Base-by-base conservation (phyloP, 495 filamentous ascomycete species). In the Barbatosphaeria neglecta region DNA sequence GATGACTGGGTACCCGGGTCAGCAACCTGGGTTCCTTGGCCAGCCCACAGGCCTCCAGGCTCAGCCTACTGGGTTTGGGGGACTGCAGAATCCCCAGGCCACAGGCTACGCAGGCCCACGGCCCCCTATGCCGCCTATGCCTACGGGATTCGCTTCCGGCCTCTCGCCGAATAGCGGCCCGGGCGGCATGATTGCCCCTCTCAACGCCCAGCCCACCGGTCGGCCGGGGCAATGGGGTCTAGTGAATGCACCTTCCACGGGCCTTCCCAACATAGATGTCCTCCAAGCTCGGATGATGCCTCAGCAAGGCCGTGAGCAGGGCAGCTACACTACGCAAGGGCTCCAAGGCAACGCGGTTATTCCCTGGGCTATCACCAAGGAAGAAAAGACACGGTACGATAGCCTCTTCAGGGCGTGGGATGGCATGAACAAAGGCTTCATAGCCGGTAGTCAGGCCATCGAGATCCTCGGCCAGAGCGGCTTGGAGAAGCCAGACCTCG, bases 381-480 rank as follows among this genome's bases (percentile, higher is more conserved):
- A 94, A 51, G 93, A 99, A 65, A 99, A 99, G 71, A 90, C 86
- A 47, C 83, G 92, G 44, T 99, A 97, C 51, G 93, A 99, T 67
- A 79, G 89, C 49, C 72, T 97, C 13, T 99, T 99, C 72, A 83
- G 84, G 40, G 89, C 89, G 9, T 97, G 93, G 93, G 93, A 99
- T 72, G 92, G 92, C 11, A 75, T 97, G 45, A 80, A 79, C 50
- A 96, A 94, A 63, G 93, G 93, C 0, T 96, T 84, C 47, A 90
- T 99, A 56, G 82, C 81, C 43, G 93, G 93, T 22, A 87, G 90
- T 50, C 87, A 89, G 48, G 89, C 90, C 20, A 93, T 99, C 59
- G 93, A 99, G 60, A 94, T 99, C 39, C 89, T 97, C 64, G 84
- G 89, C 15, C 93, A 99, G 63, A 96, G 90, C 69, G 93, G 93